Percentiles rank a stretch among this genome's conserved stretches.
phyloP scores from a whole-genome alignment of 805 yeast genomes.

The Ogataea pini region DNA sequence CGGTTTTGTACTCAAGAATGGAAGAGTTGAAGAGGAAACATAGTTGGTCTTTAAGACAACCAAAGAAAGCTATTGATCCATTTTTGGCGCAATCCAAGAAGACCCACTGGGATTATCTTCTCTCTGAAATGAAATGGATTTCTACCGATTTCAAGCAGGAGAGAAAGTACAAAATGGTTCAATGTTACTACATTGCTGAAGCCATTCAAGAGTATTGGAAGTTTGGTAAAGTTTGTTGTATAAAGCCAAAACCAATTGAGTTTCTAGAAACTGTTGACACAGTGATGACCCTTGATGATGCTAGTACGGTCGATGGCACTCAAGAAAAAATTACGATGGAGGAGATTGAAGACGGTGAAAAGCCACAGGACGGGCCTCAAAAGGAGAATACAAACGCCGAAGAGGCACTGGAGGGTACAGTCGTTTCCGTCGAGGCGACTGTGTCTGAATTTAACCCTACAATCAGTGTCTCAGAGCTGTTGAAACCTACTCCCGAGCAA shows the following conservation, averaged over 20 bases:
- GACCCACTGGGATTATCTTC: conserved; percentile 69
- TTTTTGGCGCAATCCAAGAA: conserved; percentile 39
- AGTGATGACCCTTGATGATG: conserved; percentile 3
- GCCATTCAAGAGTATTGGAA: conserved; percentile 78
- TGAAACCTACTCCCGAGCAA: not conserved
- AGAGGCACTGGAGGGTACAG: too few relatives aligned
- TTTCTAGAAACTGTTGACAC: conserved; percentile 22
- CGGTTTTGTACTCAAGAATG: conserved; percentile 85
- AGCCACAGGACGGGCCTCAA: not conserved
- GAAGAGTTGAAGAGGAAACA: conserved; percentile 87
- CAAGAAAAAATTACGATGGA: not conserved
- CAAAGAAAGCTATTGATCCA: conserved; percentile 71
- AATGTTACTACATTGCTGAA: conserved; percentile 68
- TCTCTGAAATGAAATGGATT: conserved; percentile 85
- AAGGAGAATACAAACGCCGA: too few relatives aligned
- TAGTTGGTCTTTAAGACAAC: conserved; percentile 91
- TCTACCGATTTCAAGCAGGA: conserved; percentile 74
- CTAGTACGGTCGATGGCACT: not conserved
- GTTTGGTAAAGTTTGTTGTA: conserved; percentile 68
- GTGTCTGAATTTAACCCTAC: not conserved
- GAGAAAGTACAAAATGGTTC: conserved; percentile 65
- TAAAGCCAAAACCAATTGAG: conserved; percentile 50
- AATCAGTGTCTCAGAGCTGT: conserved; percentile 3
- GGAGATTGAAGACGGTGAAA: not conserved
- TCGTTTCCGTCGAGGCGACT: too few relatives aligned